Conservation (phyloP, 139 green algal genomes). For the Picochlorum costavermella region DNA sequence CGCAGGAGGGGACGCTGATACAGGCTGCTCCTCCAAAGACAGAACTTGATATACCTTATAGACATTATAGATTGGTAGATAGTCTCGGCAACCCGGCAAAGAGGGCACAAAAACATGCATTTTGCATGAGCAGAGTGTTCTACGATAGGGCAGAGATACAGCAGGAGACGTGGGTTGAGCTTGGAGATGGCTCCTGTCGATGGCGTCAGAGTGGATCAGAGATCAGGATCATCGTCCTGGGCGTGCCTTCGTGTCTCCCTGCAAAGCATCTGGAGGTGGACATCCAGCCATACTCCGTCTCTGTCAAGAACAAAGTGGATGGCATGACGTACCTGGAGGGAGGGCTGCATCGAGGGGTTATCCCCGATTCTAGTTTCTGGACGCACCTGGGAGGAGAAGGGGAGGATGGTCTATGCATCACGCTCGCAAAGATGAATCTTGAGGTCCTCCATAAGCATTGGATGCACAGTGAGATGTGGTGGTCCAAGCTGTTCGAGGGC, state of each 20-base stretch:
- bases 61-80: constrained; percentile 49
- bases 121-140: constrained; percentile 58
- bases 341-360: constrained; percentile 47
- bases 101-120: constrained; percentile 62
- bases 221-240: constrained; percentile 46
- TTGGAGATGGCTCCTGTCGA: constrained; percentile 46
- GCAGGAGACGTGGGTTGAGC: constrained; percentile 49
- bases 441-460: constrained; percentile 56
- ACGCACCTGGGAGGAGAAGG: constrained; percentile 33
- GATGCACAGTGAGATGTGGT: constrained; percentile 61
- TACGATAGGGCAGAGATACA: constrained; percentile 36
- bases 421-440: constrained; percentile 74
- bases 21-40: constrained; percentile 24
- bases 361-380: constrained; percentile 58
- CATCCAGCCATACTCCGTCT: constrained; percentile 32
- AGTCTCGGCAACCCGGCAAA: constrained; percentile 39
- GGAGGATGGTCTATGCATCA: constrained; percentile 47
- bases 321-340: constrained; percentile 51
- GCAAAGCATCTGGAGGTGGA: constrained; percentile 26
- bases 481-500: constrained; percentile 49
- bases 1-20: too few relatives aligned
- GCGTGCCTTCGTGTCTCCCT: constrained; percentile 22
- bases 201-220: constrained; percentile 61
- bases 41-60: constrained; percentile 58
- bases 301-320: not conserved